phyloP scores from a whole-genome alignment of 805 yeast species.

The Yamadazyma philogaea region DNA sequence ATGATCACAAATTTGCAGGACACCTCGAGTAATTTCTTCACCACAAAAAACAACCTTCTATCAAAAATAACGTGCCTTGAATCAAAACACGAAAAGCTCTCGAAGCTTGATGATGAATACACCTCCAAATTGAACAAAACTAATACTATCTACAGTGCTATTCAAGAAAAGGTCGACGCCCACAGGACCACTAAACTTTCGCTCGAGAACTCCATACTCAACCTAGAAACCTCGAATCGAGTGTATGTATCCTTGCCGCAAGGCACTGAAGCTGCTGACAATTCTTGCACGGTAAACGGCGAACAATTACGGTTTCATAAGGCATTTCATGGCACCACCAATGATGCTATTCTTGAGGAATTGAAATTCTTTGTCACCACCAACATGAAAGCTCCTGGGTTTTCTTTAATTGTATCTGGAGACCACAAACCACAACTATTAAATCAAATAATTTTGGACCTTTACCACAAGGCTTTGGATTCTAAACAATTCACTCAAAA shows the following conservation, averaged over 20 bases:
- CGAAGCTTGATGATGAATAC: conserved; percentile 3
- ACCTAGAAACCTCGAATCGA: conserved; percentile 24
- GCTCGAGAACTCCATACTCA: conserved; percentile 49
- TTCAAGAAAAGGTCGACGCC: conserved; percentile 24
- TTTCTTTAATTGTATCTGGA: conserved; percentile 6
- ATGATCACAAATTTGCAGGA: background rate
- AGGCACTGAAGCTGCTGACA: background rate
- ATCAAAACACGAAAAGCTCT: conserved; percentile 1
- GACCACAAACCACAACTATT: background rate
- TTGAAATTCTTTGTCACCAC: conserved; percentile 16
- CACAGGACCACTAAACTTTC: conserved; percentile 39
- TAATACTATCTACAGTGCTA: conserved; percentile 9
- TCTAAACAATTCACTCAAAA: background rate
- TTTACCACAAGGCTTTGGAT: background rate
- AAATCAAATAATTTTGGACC: background rate
- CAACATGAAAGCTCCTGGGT: background rate
- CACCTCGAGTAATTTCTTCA: conserved; percentile 1
- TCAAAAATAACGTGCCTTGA: conserved; percentile 1
- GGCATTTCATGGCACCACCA: conserved; percentile 8
- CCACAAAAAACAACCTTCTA: conserved; percentile 4
- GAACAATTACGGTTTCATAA: conserved; percentile 17
- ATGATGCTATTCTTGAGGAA: conserved; percentile 19
- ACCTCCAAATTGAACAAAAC: conserved; percentile 4
- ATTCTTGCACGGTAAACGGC: conserved; percentile 2
- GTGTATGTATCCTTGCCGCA: conserved; percentile 18